Percentiles rank a stretch among this genome's conserved stretches.
Conservation (phyloP, 1,139 yeast genomes). For the Trichomonascaceae sp. region DNA sequence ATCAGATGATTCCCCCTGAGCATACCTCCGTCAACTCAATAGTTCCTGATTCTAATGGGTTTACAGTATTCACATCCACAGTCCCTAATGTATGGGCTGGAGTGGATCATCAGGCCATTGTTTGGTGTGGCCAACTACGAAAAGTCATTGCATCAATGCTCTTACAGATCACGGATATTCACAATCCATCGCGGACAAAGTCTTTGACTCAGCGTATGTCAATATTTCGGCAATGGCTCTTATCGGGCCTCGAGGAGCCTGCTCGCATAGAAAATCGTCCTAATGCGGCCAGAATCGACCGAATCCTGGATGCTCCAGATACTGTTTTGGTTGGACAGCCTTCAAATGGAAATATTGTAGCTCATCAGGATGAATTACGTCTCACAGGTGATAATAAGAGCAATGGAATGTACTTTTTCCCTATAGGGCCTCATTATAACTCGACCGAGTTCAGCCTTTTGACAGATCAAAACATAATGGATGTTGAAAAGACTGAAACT, state of each 20-base stretch:
- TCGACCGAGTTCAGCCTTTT: conserved; percentile 13
- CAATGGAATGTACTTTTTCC: conserved; percentile 2
- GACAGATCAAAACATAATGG: conserved; percentile 15
- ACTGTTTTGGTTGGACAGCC: neutral
- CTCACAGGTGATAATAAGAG: neutral
- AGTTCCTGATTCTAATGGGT: conserved; percentile 64
- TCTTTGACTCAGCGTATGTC: conserved; percentile 52
- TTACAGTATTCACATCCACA: conserved; percentile 70
- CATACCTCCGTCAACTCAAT: conserved; percentile 62
- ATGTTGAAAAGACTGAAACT: neutral
- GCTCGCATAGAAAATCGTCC: conserved; percentile 1
- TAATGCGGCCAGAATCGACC: neutral
- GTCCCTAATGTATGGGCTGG: conserved; percentile 87
- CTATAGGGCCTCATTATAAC: conserved; percentile 1
- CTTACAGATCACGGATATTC: conserved; percentile 48
- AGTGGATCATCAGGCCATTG: conserved; percentile 80
- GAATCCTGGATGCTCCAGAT: neutral
- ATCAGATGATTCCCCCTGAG: conserved; percentile 72
- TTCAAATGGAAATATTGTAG: neutral
- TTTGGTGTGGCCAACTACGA: conserved; percentile 82
- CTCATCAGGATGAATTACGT: conserved; percentile 2
- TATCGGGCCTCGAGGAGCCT: conserved; percentile 32
- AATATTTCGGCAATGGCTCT: conserved; percentile 44
- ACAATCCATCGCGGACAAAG: conserved; percentile 48
- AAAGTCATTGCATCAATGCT: conserved; percentile 48